phyloP scores from a whole-genome alignment of 2,329 filamentous ascomycete genomes.

The Pseudogymnoascus pannorum region DNA sequence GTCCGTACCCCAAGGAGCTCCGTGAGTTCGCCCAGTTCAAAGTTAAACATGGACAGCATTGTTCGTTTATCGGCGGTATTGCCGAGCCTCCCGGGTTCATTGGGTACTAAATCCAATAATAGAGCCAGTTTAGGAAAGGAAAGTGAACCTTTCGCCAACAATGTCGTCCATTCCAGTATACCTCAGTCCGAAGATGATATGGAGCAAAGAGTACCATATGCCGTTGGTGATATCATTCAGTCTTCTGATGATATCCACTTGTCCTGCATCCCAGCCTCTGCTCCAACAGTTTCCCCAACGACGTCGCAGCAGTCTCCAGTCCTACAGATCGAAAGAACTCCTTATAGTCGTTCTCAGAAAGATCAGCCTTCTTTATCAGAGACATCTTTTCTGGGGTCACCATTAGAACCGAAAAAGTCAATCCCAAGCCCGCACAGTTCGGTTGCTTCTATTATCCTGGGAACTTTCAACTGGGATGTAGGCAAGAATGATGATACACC shows the following conservation, averaged over 20 bases:
- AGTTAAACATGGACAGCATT: background rate
- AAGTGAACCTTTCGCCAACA: background rate
- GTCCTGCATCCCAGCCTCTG: background rate
- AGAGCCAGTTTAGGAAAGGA: background rate
- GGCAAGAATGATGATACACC: background rate
- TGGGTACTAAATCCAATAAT: background rate
- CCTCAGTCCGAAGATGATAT: background rate
- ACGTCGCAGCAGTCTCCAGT: background rate
- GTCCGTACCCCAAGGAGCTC: background rate
- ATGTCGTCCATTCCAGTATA: background rate
- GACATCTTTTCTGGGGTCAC: background rate
- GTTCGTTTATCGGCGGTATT: background rate
- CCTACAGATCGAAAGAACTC: slow-evolving; percentile 3
- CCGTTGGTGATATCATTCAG: background rate
- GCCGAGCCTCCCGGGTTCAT: background rate
- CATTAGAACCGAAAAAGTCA: background rate
- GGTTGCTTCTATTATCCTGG: background rate
- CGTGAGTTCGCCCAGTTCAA: background rate
- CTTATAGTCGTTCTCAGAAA: background rate
- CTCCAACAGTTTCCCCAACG: background rate
- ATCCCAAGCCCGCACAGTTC: background rate
- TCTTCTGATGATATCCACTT: background rate
- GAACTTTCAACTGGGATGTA: slow-evolving; percentile 1
- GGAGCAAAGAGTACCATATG: background rate
- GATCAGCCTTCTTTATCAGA: background rate